Percentiles rank a stretch among this genome's conserved stretches.
Conservation (phyloP, 2,329 filamentous ascomycete species). For the Sclerotinia trifoliorum region DNA sequence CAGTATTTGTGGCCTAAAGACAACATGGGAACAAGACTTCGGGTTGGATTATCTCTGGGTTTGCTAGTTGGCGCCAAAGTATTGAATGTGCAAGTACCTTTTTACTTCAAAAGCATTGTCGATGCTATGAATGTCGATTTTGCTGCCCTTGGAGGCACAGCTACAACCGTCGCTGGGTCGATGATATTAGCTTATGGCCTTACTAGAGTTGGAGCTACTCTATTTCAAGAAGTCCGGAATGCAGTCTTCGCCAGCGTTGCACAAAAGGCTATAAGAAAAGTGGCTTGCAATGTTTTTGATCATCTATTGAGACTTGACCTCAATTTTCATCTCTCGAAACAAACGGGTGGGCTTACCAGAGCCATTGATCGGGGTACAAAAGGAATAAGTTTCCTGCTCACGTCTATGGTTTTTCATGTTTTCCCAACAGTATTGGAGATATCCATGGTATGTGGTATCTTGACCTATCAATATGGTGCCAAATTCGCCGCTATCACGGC, state of each 20-base stretch:
- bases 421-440: conserved; percentile 93
- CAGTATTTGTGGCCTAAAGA: conserved; percentile 95
- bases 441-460: conserved; percentile 88
- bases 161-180: conserved; percentile 81
- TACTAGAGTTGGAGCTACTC: conserved; percentile 80
- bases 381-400: conserved; percentile 94
- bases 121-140: conserved; percentile 98
- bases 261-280: conserved; percentile 90
- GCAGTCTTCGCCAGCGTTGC: conserved; percentile 96
- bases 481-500: conserved; percentile 91
- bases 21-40: conserved; percentile 75
- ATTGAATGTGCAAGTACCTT: conserved; percentile 95
- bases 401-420: conserved; percentile 98
- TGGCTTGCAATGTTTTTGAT: conserved; percentile 88
- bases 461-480: conserved; percentile 92
- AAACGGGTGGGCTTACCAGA: conserved; percentile 89
- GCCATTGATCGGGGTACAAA: conserved; percentile 97
- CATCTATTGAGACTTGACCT: conserved; percentile 87
- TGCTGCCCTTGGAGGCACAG: conserved; percentile 80
- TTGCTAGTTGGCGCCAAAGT: conserved; percentile 89
- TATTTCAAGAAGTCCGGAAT: conserved; percentile 93
- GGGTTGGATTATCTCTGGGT: conserved; percentile 80
- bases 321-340: conserved; percentile 89
- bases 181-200: conserved; percentile 93
- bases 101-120: conserved; percentile 98